phyloP scores from a whole-genome alignment of 306 rosid species.

The Gynostemma pentaphyllum region DNA sequence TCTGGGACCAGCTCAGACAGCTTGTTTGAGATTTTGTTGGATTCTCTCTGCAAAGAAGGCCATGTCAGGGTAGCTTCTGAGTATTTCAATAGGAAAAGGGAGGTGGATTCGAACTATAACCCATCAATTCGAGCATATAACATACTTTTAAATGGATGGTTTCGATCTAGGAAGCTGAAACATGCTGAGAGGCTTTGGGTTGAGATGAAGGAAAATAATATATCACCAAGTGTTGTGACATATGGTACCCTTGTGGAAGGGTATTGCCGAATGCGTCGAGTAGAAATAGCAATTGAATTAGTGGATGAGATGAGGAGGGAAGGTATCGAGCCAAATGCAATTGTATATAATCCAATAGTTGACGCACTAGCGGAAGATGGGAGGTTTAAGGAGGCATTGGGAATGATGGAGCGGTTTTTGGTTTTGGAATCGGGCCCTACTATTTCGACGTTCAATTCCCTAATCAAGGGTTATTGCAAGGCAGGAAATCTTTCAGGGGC shows the following conservation, averaged over 20 bases:
- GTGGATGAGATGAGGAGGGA: conserved; percentile 55
- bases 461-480: conserved; percentile 78
- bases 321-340: conserved; percentile 62
- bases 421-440: conserved; percentile 73
- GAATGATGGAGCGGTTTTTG: conserved; percentile 71
- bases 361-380: conserved; percentile 78
- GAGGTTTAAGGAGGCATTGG: conserved; percentile 68
- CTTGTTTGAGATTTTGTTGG: conserved; percentile 68
- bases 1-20: conserved; percentile 36
- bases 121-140: conserved; percentile 60
- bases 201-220: conserved; percentile 63
- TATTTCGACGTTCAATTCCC: conserved; percentile 65
- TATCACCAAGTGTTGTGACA: conserved; percentile 73
- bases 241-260: conserved; percentile 91
- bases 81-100: conserved; percentile 25
- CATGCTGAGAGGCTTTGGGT: conserved; percentile 71
- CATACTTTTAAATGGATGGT: conserved; percentile 72
- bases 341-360: conserved; percentile 72
- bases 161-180: conserved; percentile 64
- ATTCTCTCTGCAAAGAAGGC: conserved; percentile 86
- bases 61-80: conserved; percentile 33
- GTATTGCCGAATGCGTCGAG: conserved; percentile 65
- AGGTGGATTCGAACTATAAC: conserved; percentile 17
- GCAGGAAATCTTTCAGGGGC: conserved; percentile 75
- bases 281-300: conserved; percentile 59